These are phyloP conservation scores for Plasmodium coatneyi DNA, from an alignment of 169 alveolate genomes.

Conservation along the genomic window DNA sequence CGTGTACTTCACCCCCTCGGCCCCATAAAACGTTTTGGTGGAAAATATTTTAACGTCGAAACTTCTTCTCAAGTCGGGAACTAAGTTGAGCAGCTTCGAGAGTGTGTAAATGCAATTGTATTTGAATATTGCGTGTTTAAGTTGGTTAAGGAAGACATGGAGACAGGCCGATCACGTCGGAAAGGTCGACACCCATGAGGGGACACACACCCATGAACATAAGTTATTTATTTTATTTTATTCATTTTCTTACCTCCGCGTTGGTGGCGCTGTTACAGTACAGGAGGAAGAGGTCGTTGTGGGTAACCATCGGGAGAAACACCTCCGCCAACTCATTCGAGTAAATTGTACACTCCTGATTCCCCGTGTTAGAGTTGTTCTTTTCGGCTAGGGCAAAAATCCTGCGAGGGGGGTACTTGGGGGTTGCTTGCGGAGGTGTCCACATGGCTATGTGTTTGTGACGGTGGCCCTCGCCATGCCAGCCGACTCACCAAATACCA, in stretches of 20 bases:
- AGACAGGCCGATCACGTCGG: neutral
- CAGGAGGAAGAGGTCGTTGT: conserved; percentile 8
- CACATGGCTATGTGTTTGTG: neutral
- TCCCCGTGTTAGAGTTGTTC: neutral
- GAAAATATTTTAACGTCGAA: conserved; percentile 11
- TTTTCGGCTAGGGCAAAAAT: conserved; percentile 34
- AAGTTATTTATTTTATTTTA: neutral
- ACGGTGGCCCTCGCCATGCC: neutral
- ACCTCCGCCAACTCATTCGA: conserved; percentile 6
- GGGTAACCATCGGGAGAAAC: conserved; percentile 6
- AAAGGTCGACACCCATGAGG: neutral
- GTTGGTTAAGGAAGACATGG: neutral
- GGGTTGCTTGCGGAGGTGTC: neutral
- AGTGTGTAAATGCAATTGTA: neutral
- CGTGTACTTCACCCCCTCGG: conserved; percentile 12
- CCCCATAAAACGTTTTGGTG: conserved; percentile 37
- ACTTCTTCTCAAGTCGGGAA: conserved; percentile 13
- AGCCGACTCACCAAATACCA: conserved; percentile 7
- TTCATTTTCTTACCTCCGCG: conserved; percentile 15
- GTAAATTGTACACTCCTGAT: conserved; percentile 28
- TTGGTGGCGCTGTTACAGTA: conserved; percentile 49
- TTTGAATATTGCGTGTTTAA: neutral
- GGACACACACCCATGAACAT: neutral
- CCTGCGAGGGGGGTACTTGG: neutral
- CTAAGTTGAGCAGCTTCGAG: conserved; percentile 27